A percentile compares a stretch with the other conserved stretches of the same genome.
These are phyloP conservation scores for Claviceps quebecensis DNA, from an alignment of 2,329 filamentous ascomycete genomes.

Conservation along the genomic window DNA sequence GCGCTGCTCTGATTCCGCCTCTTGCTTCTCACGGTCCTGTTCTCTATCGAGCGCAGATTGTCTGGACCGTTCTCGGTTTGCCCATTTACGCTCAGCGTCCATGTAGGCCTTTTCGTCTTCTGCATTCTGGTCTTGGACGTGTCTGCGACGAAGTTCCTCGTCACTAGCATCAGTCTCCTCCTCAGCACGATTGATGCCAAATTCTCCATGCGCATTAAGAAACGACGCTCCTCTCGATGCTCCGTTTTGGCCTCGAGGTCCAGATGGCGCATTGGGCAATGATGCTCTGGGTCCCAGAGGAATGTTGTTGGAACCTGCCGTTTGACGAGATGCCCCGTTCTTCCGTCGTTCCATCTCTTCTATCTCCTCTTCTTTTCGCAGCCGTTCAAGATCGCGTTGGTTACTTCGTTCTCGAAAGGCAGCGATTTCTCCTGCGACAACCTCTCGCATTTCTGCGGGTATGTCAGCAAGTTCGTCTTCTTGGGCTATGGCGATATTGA, in stretches of 20 bases:
- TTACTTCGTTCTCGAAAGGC: constrained; percentile 89
- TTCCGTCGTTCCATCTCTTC: constrained; percentile 72
- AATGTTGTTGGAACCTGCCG: constrained; percentile 46
- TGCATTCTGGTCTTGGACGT: constrained; percentile 53
- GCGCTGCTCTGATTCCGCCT: constrained; percentile 50
- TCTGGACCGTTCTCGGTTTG: constrained; percentile 73
- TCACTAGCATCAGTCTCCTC: constrained; percentile 83
- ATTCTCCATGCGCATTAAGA: constrained; percentile 73
- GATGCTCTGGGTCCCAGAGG: constrained; percentile 24
- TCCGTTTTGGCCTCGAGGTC: constrained; percentile 52
- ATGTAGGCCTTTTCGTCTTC: constrained; percentile 71
- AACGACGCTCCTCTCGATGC: constrained; percentile 48
- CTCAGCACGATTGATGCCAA: constrained; percentile 54
- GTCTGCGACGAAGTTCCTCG: constrained; percentile 64
- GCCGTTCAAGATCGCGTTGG: constrained; percentile 72
- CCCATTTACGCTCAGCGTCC: constrained; percentile 80
- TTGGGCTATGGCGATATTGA: constrained; percentile 73
- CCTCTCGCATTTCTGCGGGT: constrained; percentile 88
- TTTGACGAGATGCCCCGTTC: constrained; percentile 48
- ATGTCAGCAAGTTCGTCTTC: constrained; percentile 95
- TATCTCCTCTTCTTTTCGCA: constrained; percentile 81
- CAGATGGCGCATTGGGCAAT: constrained; percentile 60
- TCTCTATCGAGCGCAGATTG: constrained; percentile 79
- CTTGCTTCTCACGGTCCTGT: constrained; percentile 63
- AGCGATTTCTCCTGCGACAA: constrained; percentile 84